Conservation (phyloP, 495 filamentous ascomycete species). For the Aspergillus coremiiformis region DNA sequence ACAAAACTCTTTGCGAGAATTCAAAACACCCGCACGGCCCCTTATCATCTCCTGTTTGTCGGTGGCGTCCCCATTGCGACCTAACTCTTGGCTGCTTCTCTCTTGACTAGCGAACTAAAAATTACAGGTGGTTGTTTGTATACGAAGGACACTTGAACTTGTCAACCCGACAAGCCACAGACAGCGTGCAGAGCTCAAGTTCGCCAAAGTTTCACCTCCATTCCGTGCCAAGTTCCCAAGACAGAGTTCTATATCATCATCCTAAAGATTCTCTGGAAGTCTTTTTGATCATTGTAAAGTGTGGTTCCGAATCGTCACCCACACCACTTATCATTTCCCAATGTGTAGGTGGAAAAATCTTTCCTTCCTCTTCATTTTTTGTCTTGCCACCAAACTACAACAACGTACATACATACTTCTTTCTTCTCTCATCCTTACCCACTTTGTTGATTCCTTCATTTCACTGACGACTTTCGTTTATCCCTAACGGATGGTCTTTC, state of each 20-base stretch:
- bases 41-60: not conserved
- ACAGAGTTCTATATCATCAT: not conserved
- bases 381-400: not conserved
- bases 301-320: conserved; percentile 12
- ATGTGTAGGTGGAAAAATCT: conserved; percentile 16
- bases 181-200: not conserved
- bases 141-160: not conserved
- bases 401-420: not conserved
- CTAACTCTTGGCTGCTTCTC: too few relatives aligned
- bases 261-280: too few relatives aligned
- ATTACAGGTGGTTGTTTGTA: too few relatives aligned
- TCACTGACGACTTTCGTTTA: conserved; percentile 4
- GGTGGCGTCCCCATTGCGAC: too few relatives aligned
- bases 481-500: not conserved
- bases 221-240: not conserved
- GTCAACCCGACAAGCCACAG: too few relatives aligned
- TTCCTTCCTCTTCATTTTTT: conserved; percentile 6
- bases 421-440: not conserved
- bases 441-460: conserved; percentile 12
- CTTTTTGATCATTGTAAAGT: not conserved
- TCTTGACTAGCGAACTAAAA: too few relatives aligned
- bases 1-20: not conserved
- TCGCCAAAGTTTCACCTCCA: not conserved
- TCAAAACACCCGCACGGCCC: not conserved
- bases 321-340: conserved; percentile 8